Conservation (phyloP, 2,329 filamentous ascomycete species). For the Aspergillus fumigatiaffinis region DNA sequence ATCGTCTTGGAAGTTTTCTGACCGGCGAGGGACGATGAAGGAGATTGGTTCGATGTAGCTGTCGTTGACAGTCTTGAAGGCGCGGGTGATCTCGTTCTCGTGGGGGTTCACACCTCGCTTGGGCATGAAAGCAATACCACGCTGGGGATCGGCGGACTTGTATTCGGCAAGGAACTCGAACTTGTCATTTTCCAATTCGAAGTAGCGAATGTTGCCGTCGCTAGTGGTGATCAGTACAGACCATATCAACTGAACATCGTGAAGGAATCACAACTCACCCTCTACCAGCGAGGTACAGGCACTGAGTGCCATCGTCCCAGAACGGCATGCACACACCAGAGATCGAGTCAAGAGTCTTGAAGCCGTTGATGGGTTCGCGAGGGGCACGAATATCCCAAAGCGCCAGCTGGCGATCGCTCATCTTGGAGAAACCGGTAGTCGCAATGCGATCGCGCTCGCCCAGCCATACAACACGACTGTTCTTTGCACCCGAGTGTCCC, state of each 20-base stretch:
- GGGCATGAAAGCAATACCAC: conserved; percentile 89
- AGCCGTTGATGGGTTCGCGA: conserved; percentile 79
- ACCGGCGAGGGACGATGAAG: conserved; percentile 90
- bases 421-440: conserved; percentile 94
- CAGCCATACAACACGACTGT: conserved; percentile 94
- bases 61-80: conserved; percentile 97
- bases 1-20: conserved; percentile 93
- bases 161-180: conserved; percentile 97
- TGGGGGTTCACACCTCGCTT: conserved; percentile 94
- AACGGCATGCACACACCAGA: conserved; percentile 99
- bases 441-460: conserved; percentile 94
- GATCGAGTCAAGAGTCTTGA: conserved; percentile 87
- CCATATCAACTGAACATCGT: not conserved
- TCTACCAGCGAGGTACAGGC: conserved; percentile 93
- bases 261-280: conserved; percentile 57
- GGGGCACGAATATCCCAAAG: conserved; percentile 88
- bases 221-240: conserved; percentile 42
- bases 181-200: conserved; percentile 97
- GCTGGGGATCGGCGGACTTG: conserved; percentile 92
- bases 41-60: conserved; percentile 92
- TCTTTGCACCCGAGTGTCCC: conserved; percentile 92
- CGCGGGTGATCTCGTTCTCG: conserved; percentile 93
- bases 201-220: conserved; percentile 98
- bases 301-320: conserved; percentile 97
- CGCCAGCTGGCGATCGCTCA: conserved; percentile 95